A percentile compares a stretch with the other conserved stretches of the same genome.
These are phyloP conservation scores for Rhizophagus clarus DNA, from an alignment of 192 early-diverging fungal genomes.

Conservation along the genomic window DNA sequence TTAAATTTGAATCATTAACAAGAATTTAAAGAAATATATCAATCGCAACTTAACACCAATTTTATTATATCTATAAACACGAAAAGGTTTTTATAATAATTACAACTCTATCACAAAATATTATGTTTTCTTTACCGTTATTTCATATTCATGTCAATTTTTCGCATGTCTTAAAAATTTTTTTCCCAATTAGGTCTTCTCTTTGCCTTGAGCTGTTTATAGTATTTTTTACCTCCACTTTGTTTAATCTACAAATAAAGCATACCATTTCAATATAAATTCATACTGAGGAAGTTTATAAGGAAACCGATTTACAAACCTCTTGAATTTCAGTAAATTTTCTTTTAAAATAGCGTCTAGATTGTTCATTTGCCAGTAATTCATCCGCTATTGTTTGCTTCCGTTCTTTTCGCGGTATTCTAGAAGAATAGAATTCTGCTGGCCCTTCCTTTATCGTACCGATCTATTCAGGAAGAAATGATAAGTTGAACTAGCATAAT, in stretches of 20 bases:
- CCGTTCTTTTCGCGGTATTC: constrained; percentile 86
- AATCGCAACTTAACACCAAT: no score
- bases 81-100: no score
- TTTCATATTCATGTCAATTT: no score
- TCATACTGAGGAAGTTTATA: not conserved
- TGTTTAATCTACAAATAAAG: constrained; percentile 36
- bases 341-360: constrained; percentile 82
- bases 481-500: no score
- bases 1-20: no score
- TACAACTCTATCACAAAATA: no score
- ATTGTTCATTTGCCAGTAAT: constrained; percentile 74
- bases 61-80: no score
- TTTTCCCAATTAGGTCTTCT: constrained; percentile 49
- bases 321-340: constrained; percentile 82
- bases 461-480: not conserved
- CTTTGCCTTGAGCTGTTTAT: constrained; percentile 54
- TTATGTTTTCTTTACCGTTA: no score
- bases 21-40: no score
- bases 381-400: constrained; percentile 86
- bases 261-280: not conserved
- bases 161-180: not conserved
- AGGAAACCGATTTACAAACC: not conserved
- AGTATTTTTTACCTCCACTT: constrained; percentile 54
- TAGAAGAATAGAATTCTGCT: constrained; percentile 84
- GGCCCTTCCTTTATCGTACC: constrained; percentile 91